Evolutionary conservation across 805 yeast genomes (phyloP), one percentile per base, ranked within the genome.

Genomic region (Candida arabinofermentans): DNA sequence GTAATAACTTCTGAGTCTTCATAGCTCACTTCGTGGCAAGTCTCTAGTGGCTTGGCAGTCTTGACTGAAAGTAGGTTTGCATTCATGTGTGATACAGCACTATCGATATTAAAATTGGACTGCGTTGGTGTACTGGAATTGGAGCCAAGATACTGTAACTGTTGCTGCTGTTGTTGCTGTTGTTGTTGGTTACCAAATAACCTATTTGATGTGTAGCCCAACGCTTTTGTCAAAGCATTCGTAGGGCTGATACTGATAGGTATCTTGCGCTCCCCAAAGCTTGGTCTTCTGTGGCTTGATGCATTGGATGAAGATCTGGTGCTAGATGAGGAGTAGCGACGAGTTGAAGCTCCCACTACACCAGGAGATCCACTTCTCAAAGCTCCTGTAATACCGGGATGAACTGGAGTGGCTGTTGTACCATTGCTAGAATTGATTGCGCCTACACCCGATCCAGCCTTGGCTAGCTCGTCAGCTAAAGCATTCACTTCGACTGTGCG

Each of bases 401-500:
- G 24, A 7, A 26, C 23, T 26, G 47, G 10, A 9, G 22, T 12
- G 2, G 33, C 35, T 6, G 26, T 4, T 12, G 16, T 33, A 18
- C 23, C 21, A 19, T 23, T 32, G 24, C 34, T 42, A n/a, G 43
- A 14, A 29, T 7, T 14, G 49, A 61, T 61, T 9, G 69, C 66
- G 46, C 69, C 70, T 1, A 76, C 81, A 24, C 73, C 71, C 5
- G 73, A 36, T 1, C 65, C 60, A 0, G 59, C 59, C 26, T 81
- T 81, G 3, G 81, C 81, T 39, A 91, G 67, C 59, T 90, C 96
- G 62, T 91, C 98, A 3, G 99, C 99, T 43, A 93, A 71, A 2
- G 96, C 91, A 66, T 91, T 91, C 8, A 91, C 95, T 59, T 93
- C 98, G 3, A 91, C 97, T 0, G 93, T 87, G 37, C 95, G 76